Evolutionary conservation across 306 rosid genomes (phyloP).

Genomic region (Citrullus colocynthis): DNA sequence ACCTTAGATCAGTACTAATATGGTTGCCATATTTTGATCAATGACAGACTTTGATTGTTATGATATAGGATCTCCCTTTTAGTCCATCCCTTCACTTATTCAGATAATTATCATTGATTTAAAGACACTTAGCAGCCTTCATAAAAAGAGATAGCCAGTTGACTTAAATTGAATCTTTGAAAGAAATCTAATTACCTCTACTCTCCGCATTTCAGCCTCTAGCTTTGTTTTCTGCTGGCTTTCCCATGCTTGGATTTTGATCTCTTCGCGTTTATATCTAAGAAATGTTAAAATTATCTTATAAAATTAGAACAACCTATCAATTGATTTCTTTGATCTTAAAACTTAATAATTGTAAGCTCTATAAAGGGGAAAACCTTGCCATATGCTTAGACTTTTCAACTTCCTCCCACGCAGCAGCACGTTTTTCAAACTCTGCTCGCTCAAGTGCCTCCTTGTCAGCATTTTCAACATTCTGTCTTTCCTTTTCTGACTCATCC

Average conservation of each 20-base stretch:
- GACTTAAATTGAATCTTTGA: not conserved
- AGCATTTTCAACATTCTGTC: constrained; percentile 16
- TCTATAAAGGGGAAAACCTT: constrained; percentile 29
- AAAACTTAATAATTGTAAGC: not conserved
- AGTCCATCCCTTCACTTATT: not conserved
- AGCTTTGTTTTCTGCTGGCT: constrained; percentile 69
- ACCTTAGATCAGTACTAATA: not conserved
- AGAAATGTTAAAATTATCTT: constrained; percentile 8
- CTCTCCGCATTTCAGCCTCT: constrained; percentile 77
- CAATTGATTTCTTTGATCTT: not conserved
- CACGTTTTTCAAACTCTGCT: constrained; percentile 65
- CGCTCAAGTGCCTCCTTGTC: constrained; percentile 31
- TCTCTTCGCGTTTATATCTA: constrained; percentile 85
- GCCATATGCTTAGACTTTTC: constrained; percentile 76
- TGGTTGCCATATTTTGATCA: not conserved
- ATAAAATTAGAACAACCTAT: not conserved
- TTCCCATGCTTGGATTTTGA: constrained; percentile 95
- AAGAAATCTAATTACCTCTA: constrained; percentile 42
- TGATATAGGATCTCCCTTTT: not conserved
- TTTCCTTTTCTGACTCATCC: constrained; percentile 42
- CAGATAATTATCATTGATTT: not conserved
- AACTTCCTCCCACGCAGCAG: constrained; percentile 79
- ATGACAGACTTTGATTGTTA: not conserved
- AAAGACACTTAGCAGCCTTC: not conserved
- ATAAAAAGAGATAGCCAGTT: not conserved